These are phyloP conservation scores for Venturia nashicola DNA, from an alignment of 2,329 filamentous ascomycete species.

Conservation along the genomic window DNA sequence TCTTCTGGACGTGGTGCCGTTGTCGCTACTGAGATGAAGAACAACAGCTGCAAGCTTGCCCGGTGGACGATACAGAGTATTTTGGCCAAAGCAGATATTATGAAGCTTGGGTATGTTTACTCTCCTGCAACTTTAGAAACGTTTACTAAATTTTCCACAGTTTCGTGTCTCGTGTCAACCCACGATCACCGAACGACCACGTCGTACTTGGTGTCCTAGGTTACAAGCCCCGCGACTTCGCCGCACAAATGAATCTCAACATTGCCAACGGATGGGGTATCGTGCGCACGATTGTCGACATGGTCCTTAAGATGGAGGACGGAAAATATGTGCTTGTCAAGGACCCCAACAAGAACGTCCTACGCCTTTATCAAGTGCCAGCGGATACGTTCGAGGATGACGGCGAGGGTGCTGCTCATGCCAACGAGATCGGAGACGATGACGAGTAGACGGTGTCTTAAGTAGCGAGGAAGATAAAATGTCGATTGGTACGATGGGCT, in stretches of 20 bases:
- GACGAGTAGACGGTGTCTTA: constrained; percentile 20
- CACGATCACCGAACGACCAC: constrained; percentile 85
- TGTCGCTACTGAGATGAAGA: constrained; percentile 99
- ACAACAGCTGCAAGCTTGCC: constrained; percentile 98
- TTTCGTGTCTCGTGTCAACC: constrained; percentile 90
- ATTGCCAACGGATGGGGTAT: constrained; percentile 98
- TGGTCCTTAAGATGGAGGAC: constrained; percentile 67
- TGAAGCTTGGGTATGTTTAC: constrained; percentile 80
- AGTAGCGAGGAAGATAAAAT: neutral
- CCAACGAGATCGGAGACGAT: constrained; percentile 42
- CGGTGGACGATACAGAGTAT: constrained; percentile 97
- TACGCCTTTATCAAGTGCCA: constrained; percentile 87
- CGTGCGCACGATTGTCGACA: constrained; percentile 93
- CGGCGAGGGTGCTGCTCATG: constrained; percentile 53
- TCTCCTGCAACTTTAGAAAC: constrained; percentile 11
- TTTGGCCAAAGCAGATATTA: constrained; percentile 89
- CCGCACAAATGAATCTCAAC: constrained; percentile 94
- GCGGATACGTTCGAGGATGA: constrained; percentile 83
- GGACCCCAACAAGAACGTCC: constrained; percentile 95
- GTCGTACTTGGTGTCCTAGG: constrained; percentile 90
- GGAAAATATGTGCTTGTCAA: constrained; percentile 69
- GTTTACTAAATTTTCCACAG: constrained; percentile 34
- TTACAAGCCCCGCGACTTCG: constrained; percentile 97
- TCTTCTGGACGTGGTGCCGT: constrained; percentile 91
- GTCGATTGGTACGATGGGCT: neutral